phyloP scores from a whole-genome alignment of 805 yeast species.

The Metschnikowia arizonensis region DNA sequence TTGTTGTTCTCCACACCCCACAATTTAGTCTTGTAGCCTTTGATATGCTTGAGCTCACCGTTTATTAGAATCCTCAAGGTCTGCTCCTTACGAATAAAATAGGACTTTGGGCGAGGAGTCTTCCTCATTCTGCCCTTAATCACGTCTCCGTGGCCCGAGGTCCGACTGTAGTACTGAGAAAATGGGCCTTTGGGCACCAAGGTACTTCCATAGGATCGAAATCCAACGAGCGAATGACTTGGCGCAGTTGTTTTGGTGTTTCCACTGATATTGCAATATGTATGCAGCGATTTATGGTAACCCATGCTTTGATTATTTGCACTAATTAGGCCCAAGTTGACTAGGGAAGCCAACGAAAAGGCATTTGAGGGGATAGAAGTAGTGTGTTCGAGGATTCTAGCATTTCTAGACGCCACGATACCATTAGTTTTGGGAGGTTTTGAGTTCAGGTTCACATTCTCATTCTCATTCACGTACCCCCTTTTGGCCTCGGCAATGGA shows the following conservation, averaged over 20 bases:
- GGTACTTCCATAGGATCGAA: slow-evolving; percentile 37
- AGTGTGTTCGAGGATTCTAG: slow-evolving; percentile 43
- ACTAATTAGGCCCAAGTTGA: slow-evolving; percentile 15
- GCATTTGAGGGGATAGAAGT: slow-evolving; percentile 22
- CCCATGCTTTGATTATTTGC: slow-evolving; percentile 23
- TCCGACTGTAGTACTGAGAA: slow-evolving; percentile 25
- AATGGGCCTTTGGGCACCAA: slow-evolving; percentile 21
- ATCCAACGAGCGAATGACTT: slow-evolving; percentile 26
- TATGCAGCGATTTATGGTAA: slow-evolving; percentile 34
- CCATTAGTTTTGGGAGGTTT: too few relatives aligned
- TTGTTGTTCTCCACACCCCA: slow-evolving; percentile 83
- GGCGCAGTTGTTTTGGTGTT: slow-evolving; percentile 36
- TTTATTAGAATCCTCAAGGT: slow-evolving; percentile 63
- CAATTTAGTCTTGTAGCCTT: slow-evolving; percentile 68
- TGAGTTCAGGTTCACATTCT: too few relatives aligned
- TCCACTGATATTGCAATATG: slow-evolving; percentile 28
- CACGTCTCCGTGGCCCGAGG: slow-evolving; percentile 37
- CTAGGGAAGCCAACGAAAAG: slow-evolving; percentile 16
- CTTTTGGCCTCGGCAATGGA: slow-evolving; percentile 61
- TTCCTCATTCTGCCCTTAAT: slow-evolving; percentile 60
- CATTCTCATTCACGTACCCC: too few relatives aligned
- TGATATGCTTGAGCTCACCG: slow-evolving; percentile 53
- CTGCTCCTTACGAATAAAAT: slow-evolving; percentile 41
- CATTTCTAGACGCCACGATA: slow-evolving; percentile 32
- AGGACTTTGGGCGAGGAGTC: slow-evolving; percentile 44